These are phyloP conservation scores for Tuber indicum DNA, from an alignment of 495 filamentous ascomycete species.

Conservation along the genomic window DNA sequence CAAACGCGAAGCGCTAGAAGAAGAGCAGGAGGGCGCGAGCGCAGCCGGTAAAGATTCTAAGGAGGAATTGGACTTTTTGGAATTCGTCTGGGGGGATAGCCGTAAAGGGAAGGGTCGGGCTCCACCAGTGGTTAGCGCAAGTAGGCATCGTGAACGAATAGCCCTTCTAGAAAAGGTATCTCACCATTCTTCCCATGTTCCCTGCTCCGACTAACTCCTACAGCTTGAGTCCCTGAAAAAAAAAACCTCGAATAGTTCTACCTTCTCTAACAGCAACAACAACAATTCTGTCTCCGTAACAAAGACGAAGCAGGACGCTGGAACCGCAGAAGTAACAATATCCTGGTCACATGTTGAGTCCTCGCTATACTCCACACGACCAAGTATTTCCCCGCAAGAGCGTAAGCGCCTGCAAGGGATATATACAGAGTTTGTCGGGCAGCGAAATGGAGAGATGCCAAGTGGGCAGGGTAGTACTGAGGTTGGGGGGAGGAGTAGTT, in stretches of 20 bases:
- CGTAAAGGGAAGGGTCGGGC: conserved; percentile 34
- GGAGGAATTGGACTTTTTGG: conserved; percentile 40
- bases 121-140: conserved; percentile 29
- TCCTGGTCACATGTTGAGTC: conserved; percentile 78
- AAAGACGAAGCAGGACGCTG: conserved; percentile 36
- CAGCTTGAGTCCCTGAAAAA: conserved; percentile 38
- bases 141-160: conserved; percentile 26
- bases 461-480: conserved; percentile 84
- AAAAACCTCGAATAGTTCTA: conserved; percentile 18
- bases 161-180: conserved; percentile 37
- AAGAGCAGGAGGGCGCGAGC: conserved; percentile 37
- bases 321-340: conserved; percentile 68
- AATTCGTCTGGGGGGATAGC: conserved; percentile 41
- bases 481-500: conserved; percentile 81
- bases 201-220: neutral
- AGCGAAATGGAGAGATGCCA: conserved; percentile 87
- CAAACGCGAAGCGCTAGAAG: conserved; percentile 29
- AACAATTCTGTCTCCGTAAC: conserved; percentile 23
- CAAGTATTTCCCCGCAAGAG: conserved; percentile 75
- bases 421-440: conserved; percentile 85
- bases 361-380: conserved; percentile 67
- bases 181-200: neutral
- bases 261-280: conserved; percentile 26
- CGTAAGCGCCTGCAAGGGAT: conserved; percentile 65
- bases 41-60: conserved; percentile 42